Evolutionary conservation across 352 stramenopile genomes (phyloP).

Genomic region (Phytopythium litorale): DNA sequence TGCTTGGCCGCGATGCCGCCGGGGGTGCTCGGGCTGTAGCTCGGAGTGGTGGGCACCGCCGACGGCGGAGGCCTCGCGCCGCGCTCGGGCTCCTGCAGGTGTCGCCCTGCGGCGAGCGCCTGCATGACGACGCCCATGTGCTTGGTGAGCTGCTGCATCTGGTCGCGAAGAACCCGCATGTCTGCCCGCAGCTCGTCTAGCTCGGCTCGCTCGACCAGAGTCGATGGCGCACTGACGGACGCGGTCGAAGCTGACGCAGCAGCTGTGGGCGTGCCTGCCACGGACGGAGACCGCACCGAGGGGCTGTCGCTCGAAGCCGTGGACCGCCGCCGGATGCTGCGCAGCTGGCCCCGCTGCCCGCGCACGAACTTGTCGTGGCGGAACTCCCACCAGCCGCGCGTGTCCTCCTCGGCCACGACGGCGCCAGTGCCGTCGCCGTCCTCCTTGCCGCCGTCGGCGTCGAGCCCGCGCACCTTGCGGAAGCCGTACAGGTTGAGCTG

Average conservation of each 20-base stretch:
- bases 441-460: background rate
- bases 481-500: constrained; percentile 95
- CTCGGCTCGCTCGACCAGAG: constrained; percentile 53
- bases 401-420: constrained; percentile 29
- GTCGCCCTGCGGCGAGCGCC: constrained; percentile 27
- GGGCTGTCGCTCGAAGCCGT: constrained; percentile 12
- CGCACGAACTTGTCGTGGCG: constrained; percentile 81
- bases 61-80: constrained; percentile 7
- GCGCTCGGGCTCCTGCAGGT: constrained; percentile 9
- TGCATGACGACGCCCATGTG: constrained; percentile 57
- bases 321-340: constrained; percentile 68
- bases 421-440: background rate
- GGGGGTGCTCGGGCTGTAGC: background rate
- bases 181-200: constrained; percentile 68
- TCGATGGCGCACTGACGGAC: constrained; percentile 8
- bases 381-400: constrained; percentile 76
- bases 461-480: constrained; percentile 67
- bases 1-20: background rate
- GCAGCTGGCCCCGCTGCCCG: constrained; percentile 58
- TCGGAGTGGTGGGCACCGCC: background rate
- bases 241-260: constrained; percentile 8
- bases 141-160: constrained; percentile 72
- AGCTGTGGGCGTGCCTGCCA: no score
- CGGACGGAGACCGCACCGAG: constrained; percentile 13
- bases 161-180: constrained; percentile 47